Evolutionary conservation across 2,329 filamentous ascomycete genomes (phyloP).

Genomic region (Helicocarpus griseus): DNA sequence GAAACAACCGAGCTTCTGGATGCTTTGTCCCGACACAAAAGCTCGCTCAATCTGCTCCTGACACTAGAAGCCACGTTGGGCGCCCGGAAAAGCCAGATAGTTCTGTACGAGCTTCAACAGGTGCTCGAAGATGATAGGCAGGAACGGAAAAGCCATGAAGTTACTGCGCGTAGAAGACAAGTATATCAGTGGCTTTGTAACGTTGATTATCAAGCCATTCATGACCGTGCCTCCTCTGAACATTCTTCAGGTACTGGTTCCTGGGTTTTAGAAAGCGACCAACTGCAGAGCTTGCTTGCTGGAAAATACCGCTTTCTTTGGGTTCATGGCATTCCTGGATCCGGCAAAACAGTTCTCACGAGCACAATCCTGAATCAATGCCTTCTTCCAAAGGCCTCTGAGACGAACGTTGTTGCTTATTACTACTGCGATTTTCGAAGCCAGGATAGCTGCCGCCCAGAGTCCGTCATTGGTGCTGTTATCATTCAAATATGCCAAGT

Average conservation of each 20-base stretch:
- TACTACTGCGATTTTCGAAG: conserved; percentile 5
- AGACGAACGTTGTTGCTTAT: not conserved
- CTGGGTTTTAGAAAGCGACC: not conserved
- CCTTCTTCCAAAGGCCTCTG: not conserved
- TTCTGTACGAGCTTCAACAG: conserved; percentile 1
- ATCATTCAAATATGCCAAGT: conserved; percentile 1
- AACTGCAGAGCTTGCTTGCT: not conserved
- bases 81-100: not conserved
- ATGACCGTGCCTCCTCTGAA: conserved; percentile 2
- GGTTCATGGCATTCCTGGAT: conserved; percentile 5
- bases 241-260: not conserved
- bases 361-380: conserved; percentile 5
- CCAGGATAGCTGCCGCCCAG: conserved; percentile 2
- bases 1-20: not conserved
- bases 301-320: not conserved
- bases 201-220: not conserved
- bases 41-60: not conserved
- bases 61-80: not conserved
- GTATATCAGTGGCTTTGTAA: conserved; percentile 1
- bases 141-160: not conserved
- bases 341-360: conserved; percentile 2
- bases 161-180: not conserved
- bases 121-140: not conserved
- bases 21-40: not conserved
- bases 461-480: conserved; percentile 1